Evolutionary conservation across 768 basidiomycete genomes (phyloP).

Genomic region (Lentinula detonsa): DNA sequence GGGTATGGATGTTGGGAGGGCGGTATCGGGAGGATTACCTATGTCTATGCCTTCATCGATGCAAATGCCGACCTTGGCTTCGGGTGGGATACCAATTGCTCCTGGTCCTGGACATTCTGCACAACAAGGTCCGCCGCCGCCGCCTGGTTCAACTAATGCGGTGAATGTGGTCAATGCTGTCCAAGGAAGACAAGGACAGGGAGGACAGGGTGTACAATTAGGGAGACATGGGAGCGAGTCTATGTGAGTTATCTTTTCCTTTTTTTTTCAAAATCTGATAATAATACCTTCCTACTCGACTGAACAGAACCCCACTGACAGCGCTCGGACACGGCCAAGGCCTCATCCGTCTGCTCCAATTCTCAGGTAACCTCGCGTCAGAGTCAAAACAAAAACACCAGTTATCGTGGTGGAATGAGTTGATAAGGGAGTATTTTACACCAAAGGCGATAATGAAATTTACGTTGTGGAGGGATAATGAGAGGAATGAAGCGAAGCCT

Average conservation of each 20-base stretch:
- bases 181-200: no score
- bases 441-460: slow-evolving; percentile 69
- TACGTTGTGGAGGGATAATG: slow-evolving; percentile 85
- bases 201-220: no score
- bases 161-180: no score
- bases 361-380: slow-evolving; percentile 58
- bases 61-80: no score
- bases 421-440: slow-evolving; percentile 68
- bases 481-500: slow-evolving; percentile 71
- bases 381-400: slow-evolving; percentile 59
- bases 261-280: background rate
- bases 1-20: background rate
- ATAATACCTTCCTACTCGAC: background rate
- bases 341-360: slow-evolving; percentile 57
- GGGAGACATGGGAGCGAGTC: no score
- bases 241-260: background rate
- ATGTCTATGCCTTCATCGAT: no score
- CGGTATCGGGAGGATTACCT: background rate
- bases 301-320: slow-evolving; percentile 10
- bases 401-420: slow-evolving; percentile 58
- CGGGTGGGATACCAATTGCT: background rate
- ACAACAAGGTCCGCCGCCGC: no score
- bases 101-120: background rate
- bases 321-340: slow-evolving; percentile 57
- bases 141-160: no score